Conservation (phyloP, 164 flowering plant genomes). For the Magnolia changhungtana region DNA sequence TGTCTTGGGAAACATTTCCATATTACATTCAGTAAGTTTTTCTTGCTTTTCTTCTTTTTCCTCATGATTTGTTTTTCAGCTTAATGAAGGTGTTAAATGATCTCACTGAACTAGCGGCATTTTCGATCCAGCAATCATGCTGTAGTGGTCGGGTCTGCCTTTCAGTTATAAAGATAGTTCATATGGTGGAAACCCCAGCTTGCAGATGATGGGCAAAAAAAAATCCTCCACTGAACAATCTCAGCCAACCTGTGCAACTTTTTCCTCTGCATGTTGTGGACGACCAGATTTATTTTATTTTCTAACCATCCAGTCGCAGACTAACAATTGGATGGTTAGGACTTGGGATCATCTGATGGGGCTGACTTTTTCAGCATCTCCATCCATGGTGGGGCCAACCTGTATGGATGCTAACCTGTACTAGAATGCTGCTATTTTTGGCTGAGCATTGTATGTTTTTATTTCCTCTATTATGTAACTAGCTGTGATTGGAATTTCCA, state of each 20-base stretch:
- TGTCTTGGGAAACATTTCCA: constrained; percentile 96
- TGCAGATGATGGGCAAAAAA: not conserved
- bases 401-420: too few species aligned
- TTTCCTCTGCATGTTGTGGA: too few species aligned
- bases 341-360: not conserved
- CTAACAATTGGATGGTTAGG: not conserved
- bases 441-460: not conserved
- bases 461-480: not conserved
- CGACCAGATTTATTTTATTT: too few species aligned
- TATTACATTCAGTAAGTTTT: constrained; percentile 71
- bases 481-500: not conserved
- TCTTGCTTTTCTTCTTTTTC: not conserved
- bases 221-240: not conserved
- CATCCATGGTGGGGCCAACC: not conserved
- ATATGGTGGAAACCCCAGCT: not conserved
- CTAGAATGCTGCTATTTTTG: not conserved
- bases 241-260: not conserved
- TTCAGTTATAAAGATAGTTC: not conserved
- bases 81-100: not conserved
- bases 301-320: too few species aligned
- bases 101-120: not conserved
- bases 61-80: not conserved
- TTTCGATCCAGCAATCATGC: not conserved
- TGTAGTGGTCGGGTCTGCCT: not conserved
- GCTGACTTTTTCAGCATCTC: not conserved